These are phyloP conservation scores for Phytophthora multivora DNA, from an alignment of 352 stramenopile species.

Conservation along the genomic window DNA sequence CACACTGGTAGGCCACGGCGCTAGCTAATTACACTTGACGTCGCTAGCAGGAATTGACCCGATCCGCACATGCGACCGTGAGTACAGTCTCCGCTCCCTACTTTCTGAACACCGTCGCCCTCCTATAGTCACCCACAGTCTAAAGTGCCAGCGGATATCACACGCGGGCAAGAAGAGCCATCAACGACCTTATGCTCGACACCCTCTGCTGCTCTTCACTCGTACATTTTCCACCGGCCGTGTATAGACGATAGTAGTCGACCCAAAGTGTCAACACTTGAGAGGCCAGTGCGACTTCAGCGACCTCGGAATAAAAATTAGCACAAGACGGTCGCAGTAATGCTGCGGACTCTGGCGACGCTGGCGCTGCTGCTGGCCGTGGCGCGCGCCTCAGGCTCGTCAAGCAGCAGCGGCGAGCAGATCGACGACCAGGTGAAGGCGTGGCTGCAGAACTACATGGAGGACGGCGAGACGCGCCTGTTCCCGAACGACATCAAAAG, in stretches of 20 bases:
- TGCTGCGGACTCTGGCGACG: conserved; percentile 13
- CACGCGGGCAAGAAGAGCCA: conserved; percentile 9
- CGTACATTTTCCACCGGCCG: conserved; percentile 1
- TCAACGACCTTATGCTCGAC: conserved; percentile 12
- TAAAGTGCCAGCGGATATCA: conserved; percentile 10
- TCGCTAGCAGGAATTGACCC: conserved; percentile 6
- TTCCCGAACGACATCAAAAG: conserved; percentile 68
- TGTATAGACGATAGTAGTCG: no score
- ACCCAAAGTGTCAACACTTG: not conserved
- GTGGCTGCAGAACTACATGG: conserved; percentile 59
- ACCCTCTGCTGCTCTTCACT: conserved; percentile 22
- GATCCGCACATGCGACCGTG: conserved; percentile 19
- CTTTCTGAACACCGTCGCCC: conserved; percentile 1
- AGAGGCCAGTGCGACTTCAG: not conserved
- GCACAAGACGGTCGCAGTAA: not conserved
- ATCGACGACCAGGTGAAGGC: conserved; percentile 52
- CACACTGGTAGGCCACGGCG: not conserved
- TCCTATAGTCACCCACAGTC: no score
- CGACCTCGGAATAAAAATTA: not conserved
- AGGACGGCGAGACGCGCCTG: conserved; percentile 56
- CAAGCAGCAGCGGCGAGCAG: conserved; percentile 16
- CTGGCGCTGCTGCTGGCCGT: conserved; percentile 9
- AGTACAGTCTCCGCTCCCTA: conserved; percentile 16
- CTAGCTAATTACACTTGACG: conserved; percentile 12
- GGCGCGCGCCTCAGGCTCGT: not conserved